Evolutionary conservation across 306 rosid species (phyloP), one percentile per base, ranked within the genome.

Genomic region (Vigna trinervia): DNA sequence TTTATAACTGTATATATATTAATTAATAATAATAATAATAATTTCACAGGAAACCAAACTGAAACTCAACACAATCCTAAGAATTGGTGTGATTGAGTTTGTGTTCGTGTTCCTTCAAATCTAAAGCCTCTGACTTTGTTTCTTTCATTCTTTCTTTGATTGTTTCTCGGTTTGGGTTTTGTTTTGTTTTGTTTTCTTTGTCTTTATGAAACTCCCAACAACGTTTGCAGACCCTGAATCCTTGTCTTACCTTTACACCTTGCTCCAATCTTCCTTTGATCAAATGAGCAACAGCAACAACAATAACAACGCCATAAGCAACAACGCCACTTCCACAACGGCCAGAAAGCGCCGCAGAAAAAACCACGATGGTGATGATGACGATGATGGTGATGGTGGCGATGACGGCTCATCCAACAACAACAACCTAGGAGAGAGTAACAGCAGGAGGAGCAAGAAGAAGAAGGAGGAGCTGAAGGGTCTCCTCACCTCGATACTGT

Each of bases 401-500:
- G 71, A 66, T 66, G 71, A 41, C 12, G 74, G 30, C 23, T 57
- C 84, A 43, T 67, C 52, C 53, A 66, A 23, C 75, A 77, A 78
- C 6, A 76, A 75, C 5, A 57, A 62, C 8, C 52, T 80, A 56
- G 77, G 73, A 74, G 57, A 47, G 8, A 43, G 12, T 7, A 54
- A 45, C 39, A 63, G 28, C 54, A 43, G 47, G 3, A 74, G 6
- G 5, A 82, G 32, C 22, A 82, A 53, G 63, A 76, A 82, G 82
- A 81, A 83, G 71, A 88, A 74, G 51, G 87, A 75, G 32, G 94
- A 88, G 43, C 20, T 84, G 3, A 88, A 89, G 53, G 98, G 95
- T 2, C 79, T 93, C 6, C 66, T 91, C 20, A 78, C 93, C 3
- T 89, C 95, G 34, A 52, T 92, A 13, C 74, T 90, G 0, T 76